Evolutionary conservation across 352 stramenopile genomes (phyloP), one percentile per base, ranked within the genome.

Genomic region (Globisporangium viniferum): DNA sequence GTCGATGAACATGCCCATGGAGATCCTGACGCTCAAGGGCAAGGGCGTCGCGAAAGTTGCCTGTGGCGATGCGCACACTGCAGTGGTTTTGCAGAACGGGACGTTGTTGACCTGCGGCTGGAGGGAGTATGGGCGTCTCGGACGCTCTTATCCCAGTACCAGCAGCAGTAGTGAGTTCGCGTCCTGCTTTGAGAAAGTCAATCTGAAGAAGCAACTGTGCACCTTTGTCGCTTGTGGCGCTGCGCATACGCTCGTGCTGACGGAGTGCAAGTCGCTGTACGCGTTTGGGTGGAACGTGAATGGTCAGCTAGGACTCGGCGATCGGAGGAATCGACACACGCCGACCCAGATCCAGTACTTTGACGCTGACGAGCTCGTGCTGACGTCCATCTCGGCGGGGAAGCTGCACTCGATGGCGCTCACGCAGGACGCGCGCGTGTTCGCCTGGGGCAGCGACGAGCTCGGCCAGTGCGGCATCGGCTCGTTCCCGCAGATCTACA

Each of bases 401-500:
- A 87, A 82, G 29, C 59, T 76, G 9, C 83, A 93, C 66, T 93
- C 85, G 27, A 62, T 91, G 0, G 78, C 64, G 12, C 74, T 71
- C 20, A 72, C 76, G 10, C 71, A 80, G 33, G 85, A 93, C 60
- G 76, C 73, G 14, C 72, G 79, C 8, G 61, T 92, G 5, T 91
- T 90, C 59, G 80, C 85, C 0, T 93, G 85, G 85, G 85, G 85
- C 0, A 88, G 78, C 55, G 83, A 91, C 56, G 85, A 92, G 66
- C 79, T 92, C 35, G 82, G 85, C 14, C 85, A 93, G 72, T 93
- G 85, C 48, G 83, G 85, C 51, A 58, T 93, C 39, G 78, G 74
- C 2, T 71, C 77, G n/a, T 91, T 83, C 66, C 81, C 85, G 27
- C 83, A 93, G 65, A 78, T 91, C 36, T 93, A 93, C 67, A 93